phyloP scores from a whole-genome alignment of 345 rosid genomes.

The Conringia planisiliqua region DNA sequence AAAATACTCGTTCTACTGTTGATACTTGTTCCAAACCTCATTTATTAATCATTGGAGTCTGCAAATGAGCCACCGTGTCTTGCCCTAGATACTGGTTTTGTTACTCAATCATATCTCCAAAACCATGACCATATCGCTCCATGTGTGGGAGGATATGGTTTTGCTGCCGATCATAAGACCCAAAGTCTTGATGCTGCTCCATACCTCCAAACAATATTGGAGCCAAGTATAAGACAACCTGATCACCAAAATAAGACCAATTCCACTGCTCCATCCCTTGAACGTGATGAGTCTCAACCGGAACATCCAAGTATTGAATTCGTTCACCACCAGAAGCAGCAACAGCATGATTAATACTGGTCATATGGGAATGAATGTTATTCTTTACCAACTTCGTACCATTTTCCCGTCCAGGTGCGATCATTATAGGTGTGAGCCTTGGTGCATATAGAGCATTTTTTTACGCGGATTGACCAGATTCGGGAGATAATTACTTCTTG shows the following conservation, averaged over 20 bases:
- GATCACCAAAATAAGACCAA: neutral
- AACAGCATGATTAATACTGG: neutral
- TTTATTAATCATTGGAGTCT: too few species aligned
- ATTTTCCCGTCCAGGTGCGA: neutral
- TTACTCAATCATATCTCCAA: neutral
- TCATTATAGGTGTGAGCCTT: neutral
- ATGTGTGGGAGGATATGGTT: neutral
- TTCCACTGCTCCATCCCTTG: neutral
- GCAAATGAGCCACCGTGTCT: neutral
- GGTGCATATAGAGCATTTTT: conserved; percentile 1
- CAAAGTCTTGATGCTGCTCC: neutral
- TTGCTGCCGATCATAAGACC: neutral
- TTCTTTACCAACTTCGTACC: neutral
- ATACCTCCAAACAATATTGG: neutral
- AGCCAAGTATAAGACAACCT: neutral
- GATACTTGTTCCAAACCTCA: too few species aligned
- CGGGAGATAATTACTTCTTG: neutral
- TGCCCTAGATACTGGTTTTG: neutral
- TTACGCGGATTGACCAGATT: neutral
- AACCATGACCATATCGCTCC: neutral
- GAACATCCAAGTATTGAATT: neutral
- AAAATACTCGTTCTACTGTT: neutral
- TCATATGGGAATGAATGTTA: too few species aligned
- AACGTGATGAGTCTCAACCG: neutral
- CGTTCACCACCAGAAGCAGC: neutral